Evolutionary conservation across 495 filamentous ascomycete genomes (phyloP).

Genomic region (Platismatia glauca): DNA sequence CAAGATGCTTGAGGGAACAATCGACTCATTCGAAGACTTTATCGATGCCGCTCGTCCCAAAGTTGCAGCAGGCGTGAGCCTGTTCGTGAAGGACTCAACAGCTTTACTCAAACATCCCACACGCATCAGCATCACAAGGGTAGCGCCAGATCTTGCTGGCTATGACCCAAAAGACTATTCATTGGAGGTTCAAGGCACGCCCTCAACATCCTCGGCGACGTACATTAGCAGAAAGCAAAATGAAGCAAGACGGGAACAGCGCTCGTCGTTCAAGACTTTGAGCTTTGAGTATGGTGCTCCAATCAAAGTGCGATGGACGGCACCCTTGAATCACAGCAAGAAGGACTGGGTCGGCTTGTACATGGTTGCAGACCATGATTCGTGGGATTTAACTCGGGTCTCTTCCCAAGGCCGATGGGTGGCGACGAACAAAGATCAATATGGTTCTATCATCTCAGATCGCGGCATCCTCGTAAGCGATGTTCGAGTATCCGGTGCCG

Average conservation of each 20-base stretch:
- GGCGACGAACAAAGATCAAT: conserved; percentile 64
- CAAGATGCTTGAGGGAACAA: conserved; percentile 72
- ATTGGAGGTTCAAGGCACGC: conserved; percentile 61
- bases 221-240: conserved; percentile 41
- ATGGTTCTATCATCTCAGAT: conserved; percentile 68
- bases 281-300: conserved; percentile 85
- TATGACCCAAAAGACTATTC: conserved; percentile 76
- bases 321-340: conserved; percentile 81
- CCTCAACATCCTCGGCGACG: conserved; percentile 44
- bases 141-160: conserved; percentile 75
- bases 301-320: conserved; percentile 86
- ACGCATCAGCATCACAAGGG: conserved; percentile 71
- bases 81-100: conserved; percentile 79
- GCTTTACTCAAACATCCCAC: conserved; percentile 87
- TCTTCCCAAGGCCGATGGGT: conserved; percentile 87
- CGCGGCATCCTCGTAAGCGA: conserved; percentile 70
- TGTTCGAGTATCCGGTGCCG: conserved; percentile 35
- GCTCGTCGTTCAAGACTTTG: conserved; percentile 57
- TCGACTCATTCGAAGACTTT: conserved; percentile 84
- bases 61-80: conserved; percentile 75
- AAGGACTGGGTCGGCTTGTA: conserved; percentile 95
- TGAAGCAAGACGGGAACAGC: conserved; percentile 39
- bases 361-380: conserved; percentile 85
- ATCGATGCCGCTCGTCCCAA: conserved; percentile 81
- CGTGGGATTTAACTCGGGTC: conserved; percentile 71